Percentiles rank a stretch among this genome's conserved stretches.
These are phyloP conservation scores for Agaricus subrufescens DNA, from an alignment of 768 basidiomycete genomes.

Conservation along the genomic window DNA sequence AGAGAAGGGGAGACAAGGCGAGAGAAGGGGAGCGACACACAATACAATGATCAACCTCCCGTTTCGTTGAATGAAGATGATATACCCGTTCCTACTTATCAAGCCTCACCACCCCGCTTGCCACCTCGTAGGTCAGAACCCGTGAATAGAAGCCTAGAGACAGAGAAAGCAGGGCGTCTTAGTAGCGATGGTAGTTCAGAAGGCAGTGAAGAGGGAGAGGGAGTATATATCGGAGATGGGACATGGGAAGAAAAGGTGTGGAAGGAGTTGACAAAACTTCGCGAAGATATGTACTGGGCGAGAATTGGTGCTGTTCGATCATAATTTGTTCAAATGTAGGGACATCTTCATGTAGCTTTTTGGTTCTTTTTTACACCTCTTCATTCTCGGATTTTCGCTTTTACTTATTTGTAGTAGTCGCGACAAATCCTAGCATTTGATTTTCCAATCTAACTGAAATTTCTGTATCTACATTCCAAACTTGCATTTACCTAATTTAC, in stretches of 20 bases:
- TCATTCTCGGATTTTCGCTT: background rate
- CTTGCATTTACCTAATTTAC: conserved; percentile 7
- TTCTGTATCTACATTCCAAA: conserved; percentile 4
- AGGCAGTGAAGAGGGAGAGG: conserved; percentile 4
- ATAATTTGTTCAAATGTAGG: background rate
- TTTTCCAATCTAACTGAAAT: background rate
- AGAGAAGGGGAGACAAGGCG: conserved; percentile 10
- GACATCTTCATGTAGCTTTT: background rate
- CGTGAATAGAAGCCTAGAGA: background rate
- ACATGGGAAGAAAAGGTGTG: conserved; percentile 88
- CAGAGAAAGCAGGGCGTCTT: background rate
- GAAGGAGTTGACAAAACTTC: conserved; percentile 69
- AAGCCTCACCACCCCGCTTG: background rate
- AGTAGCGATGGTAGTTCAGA: conserved; percentile 1
- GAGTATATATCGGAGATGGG: conserved; percentile 53
- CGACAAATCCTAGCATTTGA: background rate
- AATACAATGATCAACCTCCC: background rate
- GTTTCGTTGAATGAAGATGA: conserved; percentile 5
- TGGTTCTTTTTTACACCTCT: background rate
- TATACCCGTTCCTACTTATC: conserved; percentile 1
- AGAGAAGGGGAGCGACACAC: conserved; percentile 9
- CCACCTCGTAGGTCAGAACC: background rate
- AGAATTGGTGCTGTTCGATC: conserved; percentile 47
- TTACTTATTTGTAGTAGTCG: background rate
- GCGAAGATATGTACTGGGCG: conserved; percentile 87